Base-by-base conservation (phyloP, 2,329 filamentous ascomycete species). In the Davidsoniella eucalypti region DNA sequence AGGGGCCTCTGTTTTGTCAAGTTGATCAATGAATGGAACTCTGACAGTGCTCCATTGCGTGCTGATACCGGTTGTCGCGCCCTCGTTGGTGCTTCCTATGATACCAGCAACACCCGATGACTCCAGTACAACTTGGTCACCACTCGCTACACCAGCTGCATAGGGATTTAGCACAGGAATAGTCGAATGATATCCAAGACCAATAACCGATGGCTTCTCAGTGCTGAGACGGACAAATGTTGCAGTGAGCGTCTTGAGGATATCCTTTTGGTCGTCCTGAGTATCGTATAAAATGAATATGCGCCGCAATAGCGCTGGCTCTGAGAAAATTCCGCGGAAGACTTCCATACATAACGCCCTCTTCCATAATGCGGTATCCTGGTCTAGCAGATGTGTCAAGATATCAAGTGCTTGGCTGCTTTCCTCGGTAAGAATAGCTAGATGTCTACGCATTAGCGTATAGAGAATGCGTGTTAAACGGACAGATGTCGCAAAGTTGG, bases 191-290 rank as follows among this genome's bases (percentile, higher is more conserved):
- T 85, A 81, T 4, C 88, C 82, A 2, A 96, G 75, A 0, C 92
- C 92, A 54, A 98, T 96, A 23, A 94, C 71, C 0, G 76, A 69
- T 1, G 92, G 92, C 59, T 87, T 94, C 61, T 98, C 92, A 0
- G 87, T 87, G 50, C 90, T 90, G 7, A 96, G 69, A 12, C 87
- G 79, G n/a, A 96, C 92, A 60, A 98, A 88, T 0, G 84, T 82
- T 8, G 86, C 84, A 54, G 92, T 82, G 54, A 95, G 71, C 52
- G 87, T 83, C 58, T 84, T 82, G 18, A 98, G 68, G 17, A 96
- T 77, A 47, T 81, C 72, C 57, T 82, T 90, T 57, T 82, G 78
- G 3, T 76, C 80, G 41, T 85, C 72, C 47, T 76, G 69, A 12
- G 76, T 74, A 60, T 98, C 90, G 57, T 87, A 96, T 14, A 84